A percentile compares a stretch with the other conserved stretches of the same genome.
phyloP scores from a whole-genome alignment of 768 basidiomycete genomes.

The Hirschioporus abietinus region DNA sequence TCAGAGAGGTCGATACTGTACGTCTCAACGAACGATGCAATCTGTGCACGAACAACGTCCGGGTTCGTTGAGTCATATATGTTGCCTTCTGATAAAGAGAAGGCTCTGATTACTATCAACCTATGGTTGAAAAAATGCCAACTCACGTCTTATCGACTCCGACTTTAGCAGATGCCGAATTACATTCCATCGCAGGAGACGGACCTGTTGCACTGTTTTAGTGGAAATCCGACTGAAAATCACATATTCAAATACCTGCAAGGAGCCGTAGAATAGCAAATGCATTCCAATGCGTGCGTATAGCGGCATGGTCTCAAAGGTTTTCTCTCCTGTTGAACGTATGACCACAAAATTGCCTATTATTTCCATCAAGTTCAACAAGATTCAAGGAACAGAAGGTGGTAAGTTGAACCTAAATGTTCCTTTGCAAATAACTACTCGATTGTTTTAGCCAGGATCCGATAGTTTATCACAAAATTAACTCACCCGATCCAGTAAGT shows the following conservation, averaged over 20 bases:
- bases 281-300: conserved; percentile 74
- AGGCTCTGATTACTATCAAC: no score
- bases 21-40: conserved; percentile 50
- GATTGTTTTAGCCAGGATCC: background rate
- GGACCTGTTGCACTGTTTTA: background rate
- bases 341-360: conserved; percentile 51
- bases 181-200: conserved; percentile 1
- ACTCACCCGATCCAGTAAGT: background rate
- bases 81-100: conserved; percentile 32
- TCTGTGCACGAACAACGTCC: conserved; percentile 39
- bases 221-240: background rate
- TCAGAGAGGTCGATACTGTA: conserved; percentile 55
- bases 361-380: background rate
- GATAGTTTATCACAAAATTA: background rate
- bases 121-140: background rate
- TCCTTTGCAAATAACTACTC: background rate
- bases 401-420: background rate
- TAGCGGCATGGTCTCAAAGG: conserved; percentile 74
- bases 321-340: conserved; percentile 41
- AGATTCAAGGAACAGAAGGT: background rate
- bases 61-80: conserved; percentile 43
- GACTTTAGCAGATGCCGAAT: conserved; percentile 38
- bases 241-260: background rate
- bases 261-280: conserved; percentile 56
- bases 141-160: conserved; percentile 39